Evolutionary conservation across 1,139 yeast species (phyloP).

Genomic region (Pichia sp.): DNA sequence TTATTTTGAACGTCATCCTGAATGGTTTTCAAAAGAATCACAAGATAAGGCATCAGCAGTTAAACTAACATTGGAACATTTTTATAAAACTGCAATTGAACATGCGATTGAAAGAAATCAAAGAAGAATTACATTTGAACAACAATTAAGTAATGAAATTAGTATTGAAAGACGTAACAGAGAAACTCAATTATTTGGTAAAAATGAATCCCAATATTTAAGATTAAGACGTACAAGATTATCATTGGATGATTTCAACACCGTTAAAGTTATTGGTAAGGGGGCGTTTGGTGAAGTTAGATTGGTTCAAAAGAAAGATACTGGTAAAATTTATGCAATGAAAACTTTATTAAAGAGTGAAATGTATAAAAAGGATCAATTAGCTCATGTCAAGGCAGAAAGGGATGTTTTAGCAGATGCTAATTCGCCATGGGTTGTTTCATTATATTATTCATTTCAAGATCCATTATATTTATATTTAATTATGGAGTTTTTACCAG

Average conservation of each 20-base stretch:
- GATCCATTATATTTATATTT: conserved; percentile 68
- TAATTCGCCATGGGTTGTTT: conserved; percentile 85
- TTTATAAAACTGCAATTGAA: conserved; percentile 67
- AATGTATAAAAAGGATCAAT: conserved; percentile 77
- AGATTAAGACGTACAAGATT: conserved; percentile 70
- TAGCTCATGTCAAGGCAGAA: conserved; percentile 81
- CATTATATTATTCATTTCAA: conserved; percentile 73
- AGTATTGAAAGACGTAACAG: conserved; percentile 71
- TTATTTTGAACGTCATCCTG: conserved; percentile 83
- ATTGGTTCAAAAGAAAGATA: conserved; percentile 72
- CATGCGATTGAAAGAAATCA: conserved; percentile 81
- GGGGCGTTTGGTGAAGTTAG: conserved; percentile 87
- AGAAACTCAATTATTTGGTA: conserved; percentile 64
- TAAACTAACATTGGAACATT: conserved; percentile 64
- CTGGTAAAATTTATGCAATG: conserved; percentile 83
- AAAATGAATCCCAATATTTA: conserved; percentile 71
- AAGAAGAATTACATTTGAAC: conserved; percentile 67
- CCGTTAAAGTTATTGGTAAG: conserved; percentile 79
- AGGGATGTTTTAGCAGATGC: conserved; percentile 81
- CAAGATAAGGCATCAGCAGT: conserved; percentile 74
- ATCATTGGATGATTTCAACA: conserved; percentile 65
- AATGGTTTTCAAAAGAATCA: conserved; percentile 53
- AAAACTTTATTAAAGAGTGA: conserved; percentile 71
- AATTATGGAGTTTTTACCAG: conserved; percentile 81
- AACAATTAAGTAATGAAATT: conserved; percentile 54